Evolutionary conservation across 257 asterid genomes (phyloP).

Genomic region (Solanum lignicaule): DNA sequence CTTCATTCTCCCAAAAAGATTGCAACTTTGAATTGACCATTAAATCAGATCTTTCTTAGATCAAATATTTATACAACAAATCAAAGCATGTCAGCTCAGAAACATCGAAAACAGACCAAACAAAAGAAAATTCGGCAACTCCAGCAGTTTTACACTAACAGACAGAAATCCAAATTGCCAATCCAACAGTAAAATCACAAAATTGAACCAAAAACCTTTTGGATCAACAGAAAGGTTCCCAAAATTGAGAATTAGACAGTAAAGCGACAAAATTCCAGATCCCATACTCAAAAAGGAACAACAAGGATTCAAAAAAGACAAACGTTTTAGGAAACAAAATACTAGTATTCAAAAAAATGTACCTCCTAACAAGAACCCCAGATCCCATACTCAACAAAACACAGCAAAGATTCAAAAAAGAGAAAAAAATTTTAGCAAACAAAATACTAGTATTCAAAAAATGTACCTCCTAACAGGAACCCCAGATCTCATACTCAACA

Average conservation of each 20-base stretch:
- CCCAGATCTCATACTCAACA: background rate
- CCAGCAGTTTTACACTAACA: constrained; percentile 5
- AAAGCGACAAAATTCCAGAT: background rate
- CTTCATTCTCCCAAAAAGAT: background rate
- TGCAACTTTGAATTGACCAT: background rate
- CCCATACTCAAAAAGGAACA: background rate
- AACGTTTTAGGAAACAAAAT: background rate
- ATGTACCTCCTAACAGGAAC: background rate
- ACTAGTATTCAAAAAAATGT: background rate
- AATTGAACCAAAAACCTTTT: background rate
- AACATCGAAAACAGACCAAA: constrained; percentile 7
- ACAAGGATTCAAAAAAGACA: background rate
- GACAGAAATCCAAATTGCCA: background rate
- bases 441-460: background rate
- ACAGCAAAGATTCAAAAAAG: background rate
- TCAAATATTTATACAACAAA: background rate
- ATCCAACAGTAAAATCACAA: background rate
- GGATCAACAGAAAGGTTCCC: background rate
- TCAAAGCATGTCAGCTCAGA: constrained; percentile 10
- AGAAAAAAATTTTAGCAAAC: background rate
- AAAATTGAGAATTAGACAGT: background rate
- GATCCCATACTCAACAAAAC: background rate
- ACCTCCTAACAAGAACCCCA: background rate
- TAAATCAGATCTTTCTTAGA: background rate
- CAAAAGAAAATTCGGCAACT: constrained; percentile 15